phyloP scores from a whole-genome alignment of 306 rosid genomes.

The Gillenia trifoliata region DNA sequence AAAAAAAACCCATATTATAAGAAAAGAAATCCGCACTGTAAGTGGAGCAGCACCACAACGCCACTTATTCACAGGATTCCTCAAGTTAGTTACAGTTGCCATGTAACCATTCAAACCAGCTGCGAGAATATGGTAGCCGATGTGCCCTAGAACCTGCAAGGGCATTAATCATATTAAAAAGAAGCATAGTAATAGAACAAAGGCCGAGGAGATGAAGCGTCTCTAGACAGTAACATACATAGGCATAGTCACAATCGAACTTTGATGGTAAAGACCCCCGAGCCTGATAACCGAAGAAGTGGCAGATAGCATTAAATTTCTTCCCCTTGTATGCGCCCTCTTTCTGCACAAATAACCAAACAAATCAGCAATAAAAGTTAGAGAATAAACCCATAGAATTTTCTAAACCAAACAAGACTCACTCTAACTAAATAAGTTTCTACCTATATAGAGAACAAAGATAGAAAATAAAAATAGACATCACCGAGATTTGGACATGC shows the following conservation, averaged over 20 bases:
- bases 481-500: not conserved
- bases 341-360: constrained; percentile 57
- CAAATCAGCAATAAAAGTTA: constrained; percentile 4
- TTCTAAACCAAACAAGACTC: not conserved
- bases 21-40: constrained; percentile 42
- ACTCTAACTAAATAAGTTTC: not conserved
- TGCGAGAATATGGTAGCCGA: constrained; percentile 87
- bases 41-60: constrained; percentile 93
- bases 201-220: constrained; percentile 14
- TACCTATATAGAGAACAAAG: not conserved
- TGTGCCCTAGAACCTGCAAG: constrained; percentile 85
- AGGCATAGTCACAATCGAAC: constrained; percentile 95
- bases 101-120: constrained; percentile 92
- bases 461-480: not conserved
- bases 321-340: constrained; percentile 96
- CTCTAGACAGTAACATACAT: constrained; percentile 45
- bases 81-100: constrained; percentile 86
- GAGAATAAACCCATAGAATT: not conserved
- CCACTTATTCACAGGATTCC: constrained; percentile 87
- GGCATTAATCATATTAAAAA: constrained; percentile 12
- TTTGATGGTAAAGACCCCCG: constrained; percentile 98
- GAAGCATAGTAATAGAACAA: constrained; percentile 7
- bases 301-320: constrained; percentile 96
- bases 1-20: not conserved
- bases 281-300: constrained; percentile 98